Evolutionary conservation across 352 stramenopile species (phyloP).

Genomic region (Phytophthora parvispora): DNA sequence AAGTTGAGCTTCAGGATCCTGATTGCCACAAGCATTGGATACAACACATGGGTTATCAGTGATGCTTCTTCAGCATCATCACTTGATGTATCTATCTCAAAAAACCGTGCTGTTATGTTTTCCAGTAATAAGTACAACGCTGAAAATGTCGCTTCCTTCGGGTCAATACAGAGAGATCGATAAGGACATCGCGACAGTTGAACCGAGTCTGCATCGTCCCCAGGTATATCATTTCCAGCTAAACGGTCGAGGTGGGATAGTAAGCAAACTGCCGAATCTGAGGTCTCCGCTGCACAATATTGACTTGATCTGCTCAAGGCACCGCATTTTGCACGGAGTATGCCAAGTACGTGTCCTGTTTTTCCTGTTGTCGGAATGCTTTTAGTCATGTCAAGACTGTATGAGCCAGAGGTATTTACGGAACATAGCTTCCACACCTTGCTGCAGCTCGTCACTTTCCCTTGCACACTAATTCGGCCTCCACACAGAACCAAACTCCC

Average conservation of each 20-base stretch:
- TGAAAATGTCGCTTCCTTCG: conserved; percentile 77
- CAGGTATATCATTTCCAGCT: conserved; percentile 77
- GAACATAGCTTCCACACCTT: conserved; percentile 47
- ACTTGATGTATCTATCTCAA: conserved; percentile 14
- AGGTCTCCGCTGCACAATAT: conserved; percentile 56
- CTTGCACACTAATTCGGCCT: conserved; percentile 39
- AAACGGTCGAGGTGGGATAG: conserved; percentile 85
- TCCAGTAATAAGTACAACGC: conserved; percentile 67
- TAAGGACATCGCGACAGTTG: conserved; percentile 85
- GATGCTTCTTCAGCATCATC: conserved; percentile 16
- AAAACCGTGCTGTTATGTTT: conserved; percentile 44
- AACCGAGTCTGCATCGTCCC: conserved; percentile 79
- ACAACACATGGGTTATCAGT: conserved; percentile 60
- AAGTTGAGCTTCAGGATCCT: conserved; percentile 90
- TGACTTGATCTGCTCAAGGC: conserved; percentile 36
- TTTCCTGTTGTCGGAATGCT: conserved; percentile 67
- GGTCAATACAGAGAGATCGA: conserved; percentile 84
- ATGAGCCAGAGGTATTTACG: conserved; percentile 47
- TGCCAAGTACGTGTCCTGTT: conserved; percentile 55
- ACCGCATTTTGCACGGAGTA: conserved; percentile 60
- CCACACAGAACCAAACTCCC: conserved; percentile 60
- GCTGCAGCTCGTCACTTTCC: conserved; percentile 22
- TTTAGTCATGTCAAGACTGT: conserved; percentile 56
- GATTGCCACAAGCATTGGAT: conserved; percentile 79
- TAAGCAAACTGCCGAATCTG: conserved; percentile 80